Percentiles rank a stretch among this genome's conserved stretches.
Evolutionary conservation across 2,329 filamentous ascomycete genomes (phyloP).

Genomic region (Botrytis aclada): DNA sequence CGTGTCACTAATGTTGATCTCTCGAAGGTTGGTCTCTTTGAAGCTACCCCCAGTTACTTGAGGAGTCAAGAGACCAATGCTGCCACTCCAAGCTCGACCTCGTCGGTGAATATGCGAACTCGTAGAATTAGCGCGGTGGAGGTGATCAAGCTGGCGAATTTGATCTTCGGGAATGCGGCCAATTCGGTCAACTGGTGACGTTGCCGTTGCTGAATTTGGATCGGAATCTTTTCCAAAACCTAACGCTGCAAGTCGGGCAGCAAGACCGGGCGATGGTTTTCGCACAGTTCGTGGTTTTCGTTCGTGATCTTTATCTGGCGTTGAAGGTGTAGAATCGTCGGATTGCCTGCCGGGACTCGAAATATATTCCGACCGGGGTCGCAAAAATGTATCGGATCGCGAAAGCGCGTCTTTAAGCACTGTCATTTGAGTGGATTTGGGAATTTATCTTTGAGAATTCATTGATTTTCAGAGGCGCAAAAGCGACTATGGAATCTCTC

Average conservation of each 20-base stretch:
- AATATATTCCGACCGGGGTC: conserved; percentile 24
- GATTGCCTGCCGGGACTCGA: conserved; percentile 16
- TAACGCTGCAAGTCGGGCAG: conserved; percentile 62
- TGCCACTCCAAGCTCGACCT: conserved; percentile 70
- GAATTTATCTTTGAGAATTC: conserved; percentile 13
- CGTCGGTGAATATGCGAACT: conserved; percentile 56
- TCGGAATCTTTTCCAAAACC: conserved; percentile 49
- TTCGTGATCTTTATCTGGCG: conserved; percentile 25
- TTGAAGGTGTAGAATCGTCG: conserved; percentile 22
- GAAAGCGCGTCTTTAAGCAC: conserved; percentile 25
- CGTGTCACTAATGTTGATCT: conserved; percentile 28
- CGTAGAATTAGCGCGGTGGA: conserved; percentile 56
- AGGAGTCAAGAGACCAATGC: conserved; percentile 42
- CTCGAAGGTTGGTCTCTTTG: conserved; percentile 24
- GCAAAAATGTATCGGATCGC: conserved; percentile 26
- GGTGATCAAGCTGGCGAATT: conserved; percentile 65
- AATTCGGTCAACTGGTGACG: conserved; percentile 47
- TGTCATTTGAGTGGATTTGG: conserved; percentile 25
- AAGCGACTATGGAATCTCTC: conserved; percentile 9
- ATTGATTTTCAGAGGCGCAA: conserved; percentile 16
- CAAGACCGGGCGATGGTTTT: conserved; percentile 62
- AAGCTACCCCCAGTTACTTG: conserved; percentile 34
- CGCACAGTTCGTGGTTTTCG: conserved; percentile 40
- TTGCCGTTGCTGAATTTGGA: conserved; percentile 23
- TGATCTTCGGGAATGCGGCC: conserved; percentile 70